phyloP scores from a whole-genome alignment of 345 rosid species.

The Hevea brasiliensis region DNA sequence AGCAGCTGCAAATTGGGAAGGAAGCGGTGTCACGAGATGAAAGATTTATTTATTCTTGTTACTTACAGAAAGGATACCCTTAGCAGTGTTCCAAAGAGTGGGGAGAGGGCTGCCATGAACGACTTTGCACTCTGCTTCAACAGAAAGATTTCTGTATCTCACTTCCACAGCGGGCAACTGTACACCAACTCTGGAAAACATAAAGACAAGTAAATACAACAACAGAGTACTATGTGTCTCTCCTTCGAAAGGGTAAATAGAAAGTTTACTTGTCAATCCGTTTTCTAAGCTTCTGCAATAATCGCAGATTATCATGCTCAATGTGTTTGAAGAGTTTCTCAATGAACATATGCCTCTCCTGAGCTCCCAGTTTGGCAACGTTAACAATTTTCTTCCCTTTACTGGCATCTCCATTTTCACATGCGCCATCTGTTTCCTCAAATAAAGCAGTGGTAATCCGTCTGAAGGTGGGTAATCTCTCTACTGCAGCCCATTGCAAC shows the following conservation, averaged over 20 bases:
- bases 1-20: background rate
- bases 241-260: background rate
- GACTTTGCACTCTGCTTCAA: conserved; percentile 67
- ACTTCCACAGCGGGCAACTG: conserved; percentile 63
- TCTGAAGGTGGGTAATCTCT: conserved; percentile 66
- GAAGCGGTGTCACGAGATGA: background rate
- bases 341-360: conserved; percentile 51
- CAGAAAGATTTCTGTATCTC: conserved; percentile 49
- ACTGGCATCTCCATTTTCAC: conserved; percentile 12
- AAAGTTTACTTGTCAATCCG: conserved; percentile 54
- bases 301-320: conserved; percentile 60
- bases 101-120: conserved; percentile 76
- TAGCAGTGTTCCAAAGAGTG: conserved; percentile 67
- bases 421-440: conserved; percentile 17
- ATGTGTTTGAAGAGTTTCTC: conserved; percentile 66
- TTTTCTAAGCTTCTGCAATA: conserved; percentile 46
- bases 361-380: conserved; percentile 56
- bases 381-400: conserved; percentile 44
- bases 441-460: conserved; percentile 57
- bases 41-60: background rate
- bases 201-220: background rate
- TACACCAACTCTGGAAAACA: conserved; percentile 54
- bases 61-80: conserved; percentile 49
- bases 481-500: conserved; percentile 63
- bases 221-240: background rate